Evolutionary conservation across 2,329 filamentous ascomycete species (phyloP), one percentile per base, ranked within the genome.

Genomic region (Diaporthe batatas): DNA sequence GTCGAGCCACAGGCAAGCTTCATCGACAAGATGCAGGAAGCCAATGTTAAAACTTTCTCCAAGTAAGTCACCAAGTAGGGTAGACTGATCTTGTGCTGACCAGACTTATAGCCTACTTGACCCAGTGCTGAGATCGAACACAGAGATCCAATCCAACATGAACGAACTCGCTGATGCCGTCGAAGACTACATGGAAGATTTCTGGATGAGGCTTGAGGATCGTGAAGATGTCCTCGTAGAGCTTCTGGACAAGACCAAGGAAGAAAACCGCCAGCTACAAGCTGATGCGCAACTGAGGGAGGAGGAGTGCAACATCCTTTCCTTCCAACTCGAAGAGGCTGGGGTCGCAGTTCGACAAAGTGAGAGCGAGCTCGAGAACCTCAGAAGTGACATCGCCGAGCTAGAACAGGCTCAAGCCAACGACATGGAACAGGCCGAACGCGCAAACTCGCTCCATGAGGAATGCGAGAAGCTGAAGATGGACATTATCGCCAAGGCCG

Each of bases 371-470:
- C 44, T 75, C 67, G 54, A 68, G 3, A 42, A 74, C 3, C 73
- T 76, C 23, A 65, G 69, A 8, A 53, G 74, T 21, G 71, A 77
- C 0, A 76, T 79, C 3, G 59, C 71, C 2, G 74, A 76, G 29
- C 74, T 79, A 16, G 76, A 78, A 23, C 58, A 44, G 55, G 67
- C 59, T 18, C 71, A 74, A 11, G 71, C 62, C 2, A 25, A 64
- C 6, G 51, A 39, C 21, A 34, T 70, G 14, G 58, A 51, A 25
- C 58, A 77, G 32, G 54, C 75, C 6, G 69, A 73, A 8, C 69
- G 76, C 14, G 42, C 47, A 55, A 65, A 29, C 32, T 58, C 14
- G 21, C 71, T 74, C 23, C 68, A 53, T 6, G 18, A 47, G 21
- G 75, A 78, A 32, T 72, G 58, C n/a, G 36, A 59, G 1, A 57